These are phyloP conservation scores for Sclerotinia borealis DNA, from an alignment of 2,329 filamentous ascomycete genomes.

Conservation along the genomic window DNA sequence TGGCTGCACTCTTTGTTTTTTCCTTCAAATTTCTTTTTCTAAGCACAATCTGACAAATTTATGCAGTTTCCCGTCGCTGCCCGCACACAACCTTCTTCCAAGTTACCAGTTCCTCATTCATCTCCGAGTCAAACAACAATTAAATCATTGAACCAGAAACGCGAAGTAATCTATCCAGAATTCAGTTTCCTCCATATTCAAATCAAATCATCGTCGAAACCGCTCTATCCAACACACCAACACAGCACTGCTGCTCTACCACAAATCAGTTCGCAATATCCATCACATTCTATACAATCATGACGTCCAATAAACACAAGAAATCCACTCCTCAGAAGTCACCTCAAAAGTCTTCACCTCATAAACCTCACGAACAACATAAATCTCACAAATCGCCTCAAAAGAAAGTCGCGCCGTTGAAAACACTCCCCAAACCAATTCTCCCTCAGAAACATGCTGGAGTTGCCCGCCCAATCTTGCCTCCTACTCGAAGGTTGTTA, in stretches of 20 bases:
- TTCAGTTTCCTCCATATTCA: not conserved
- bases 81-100: not conserved
- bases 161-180: not conserved
- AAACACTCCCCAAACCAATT: not conserved
- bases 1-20: not conserved
- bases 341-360: not conserved
- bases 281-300: not conserved
- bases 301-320: not conserved
- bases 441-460: not conserved
- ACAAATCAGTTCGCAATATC: not conserved
- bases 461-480: not conserved
- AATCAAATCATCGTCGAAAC: not conserved
- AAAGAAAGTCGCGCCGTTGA: not conserved
- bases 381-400: not conserved
- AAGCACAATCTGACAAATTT: not conserved
- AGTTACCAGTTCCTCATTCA: not conserved
- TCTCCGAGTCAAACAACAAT: not conserved
- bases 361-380: not conserved
- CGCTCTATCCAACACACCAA: not conserved
- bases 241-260: not conserved
- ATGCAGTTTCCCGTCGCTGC: not conserved
- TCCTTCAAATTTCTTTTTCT: not conserved
- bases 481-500: not conserved
- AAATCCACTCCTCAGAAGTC: not conserved
- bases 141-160: not conserved